Base-by-base conservation (phyloP, 768 basidiomycete species). In the Termitomyces bulborhizus region DNA sequence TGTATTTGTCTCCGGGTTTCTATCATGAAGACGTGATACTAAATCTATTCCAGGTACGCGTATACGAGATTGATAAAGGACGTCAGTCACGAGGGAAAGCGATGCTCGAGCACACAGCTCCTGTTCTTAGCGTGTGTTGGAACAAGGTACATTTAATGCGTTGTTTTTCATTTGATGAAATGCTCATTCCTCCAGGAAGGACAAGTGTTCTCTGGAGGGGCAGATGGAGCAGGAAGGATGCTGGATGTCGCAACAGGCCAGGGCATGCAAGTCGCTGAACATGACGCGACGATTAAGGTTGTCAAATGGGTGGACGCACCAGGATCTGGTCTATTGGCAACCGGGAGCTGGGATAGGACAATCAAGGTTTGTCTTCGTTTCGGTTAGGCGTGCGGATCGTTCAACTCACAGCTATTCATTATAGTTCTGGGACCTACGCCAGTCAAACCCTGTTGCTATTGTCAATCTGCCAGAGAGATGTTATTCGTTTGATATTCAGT, bases 311-410 rank as follows among this genome's bases (percentile, higher is more conserved):
- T 92, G 45, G 87, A 94, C 58, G 79, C 85, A 4, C 84, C 83
- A 24, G 81, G 80, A 58, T 80, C 80, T 39, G 83, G 90, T 12
- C 83, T 94, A 58, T 75, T 95, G 18, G 91, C 86, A 12, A 98
- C 96, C 1, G 97, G 94, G 12, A 93, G 93, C 53, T 99, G 96
- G 96, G 96, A 99, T 70, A 96, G 95, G 73, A 95, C 91, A 1
- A 71, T 98, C 68, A 96, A 94, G 79, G 95, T 94, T 60, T 55
- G 72, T 65, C 58, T 59, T 26, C 54, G 32, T n/a, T 48, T 3
- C 3, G 1, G 12, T 3, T 18, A 63, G 0, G 6, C 26, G 26
- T n/a, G 15, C 34, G 15, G 4, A 34, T 42, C 31, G 39, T n/a
- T 15, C 1, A 5, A 36, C n/a, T 31, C 32, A 32, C 31, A 34